phyloP scores from a whole-genome alignment of 2,329 filamentous ascomycete genomes.

The Pestalotiopsis fici region DNA sequence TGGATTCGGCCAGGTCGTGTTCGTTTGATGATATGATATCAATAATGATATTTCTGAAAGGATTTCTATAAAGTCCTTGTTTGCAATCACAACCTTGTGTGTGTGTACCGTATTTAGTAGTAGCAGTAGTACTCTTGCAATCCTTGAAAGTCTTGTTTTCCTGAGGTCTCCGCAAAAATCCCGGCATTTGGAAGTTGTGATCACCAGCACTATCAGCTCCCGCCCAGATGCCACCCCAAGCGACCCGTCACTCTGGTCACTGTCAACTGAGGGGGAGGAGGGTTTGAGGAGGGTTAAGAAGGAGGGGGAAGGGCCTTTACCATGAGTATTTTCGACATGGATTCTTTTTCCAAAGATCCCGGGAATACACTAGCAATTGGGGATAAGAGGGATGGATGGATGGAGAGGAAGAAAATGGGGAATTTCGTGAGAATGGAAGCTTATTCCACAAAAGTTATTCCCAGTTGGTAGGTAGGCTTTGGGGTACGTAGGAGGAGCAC shows the following conservation, averaged over 20 bases:
- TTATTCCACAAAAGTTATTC: too few species aligned
- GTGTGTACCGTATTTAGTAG: not conserved
- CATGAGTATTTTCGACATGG: not conserved
- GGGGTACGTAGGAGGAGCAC: too few species aligned
- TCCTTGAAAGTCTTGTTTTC: not conserved
- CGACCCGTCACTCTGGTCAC: not conserved
- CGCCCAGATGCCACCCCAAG: not conserved
- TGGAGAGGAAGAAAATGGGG: not conserved
- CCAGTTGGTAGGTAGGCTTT: too few species aligned
- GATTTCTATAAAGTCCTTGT: not conserved
- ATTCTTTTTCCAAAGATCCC: not conserved
- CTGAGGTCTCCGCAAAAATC: not conserved
- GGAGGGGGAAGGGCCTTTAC: too few species aligned
- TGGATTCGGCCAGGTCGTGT: too few species aligned
- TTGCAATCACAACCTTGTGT: not conserved
- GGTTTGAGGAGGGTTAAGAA: too few species aligned
- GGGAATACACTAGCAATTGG: too few species aligned
- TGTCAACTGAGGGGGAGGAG: too few species aligned
- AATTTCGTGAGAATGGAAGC: not conserved
- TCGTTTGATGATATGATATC: too few species aligned
- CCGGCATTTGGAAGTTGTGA: conserved; percentile 4
- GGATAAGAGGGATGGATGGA: not conserved
- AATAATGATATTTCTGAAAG: too few species aligned
- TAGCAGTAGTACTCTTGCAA: not conserved
- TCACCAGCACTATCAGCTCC: conserved; percentile 7